These are phyloP conservation scores for Skeletonema costatum DNA, from an alignment of 108 stramenopile genomes.

Conservation along the genomic window DNA sequence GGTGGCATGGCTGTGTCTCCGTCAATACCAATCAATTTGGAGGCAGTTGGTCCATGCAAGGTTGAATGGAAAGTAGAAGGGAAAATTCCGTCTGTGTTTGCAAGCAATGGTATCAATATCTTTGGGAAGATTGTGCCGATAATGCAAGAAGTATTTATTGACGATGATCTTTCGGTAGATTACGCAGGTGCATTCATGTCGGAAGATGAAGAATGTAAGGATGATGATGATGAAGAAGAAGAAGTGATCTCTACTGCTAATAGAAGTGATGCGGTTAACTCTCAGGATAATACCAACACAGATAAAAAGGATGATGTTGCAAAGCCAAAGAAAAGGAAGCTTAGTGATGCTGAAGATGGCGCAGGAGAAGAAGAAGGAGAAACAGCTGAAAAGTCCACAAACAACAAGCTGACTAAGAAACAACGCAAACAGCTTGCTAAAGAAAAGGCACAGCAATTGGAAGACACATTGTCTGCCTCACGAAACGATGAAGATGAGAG, in stretches of 20 bases:
- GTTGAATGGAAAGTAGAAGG: slow-evolving; percentile 25
- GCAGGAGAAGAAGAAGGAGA: background rate
- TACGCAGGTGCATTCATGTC: background rate
- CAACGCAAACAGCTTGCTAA: slow-evolving; percentile 51
- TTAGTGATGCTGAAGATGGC: background rate
- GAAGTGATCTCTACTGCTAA: background rate
- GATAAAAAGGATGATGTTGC: background rate
- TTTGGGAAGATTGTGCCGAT: slow-evolving; percentile 36
- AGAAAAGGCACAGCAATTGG: slow-evolving; percentile 52
- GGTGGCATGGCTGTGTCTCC: slow-evolving; percentile 15
- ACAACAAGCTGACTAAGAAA: slow-evolving; percentile 40
- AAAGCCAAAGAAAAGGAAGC: slow-evolving; percentile 1
- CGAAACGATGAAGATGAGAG: slow-evolving; percentile 11
- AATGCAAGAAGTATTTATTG: background rate
- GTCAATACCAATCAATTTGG: slow-evolving; percentile 16
- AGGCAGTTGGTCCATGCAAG: slow-evolving; percentile 31
- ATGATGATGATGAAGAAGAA: background rate
- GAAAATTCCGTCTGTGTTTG: background rate
- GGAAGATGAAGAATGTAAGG: background rate
- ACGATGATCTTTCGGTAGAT: background rate
- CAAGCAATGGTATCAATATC: slow-evolving; percentile 22
- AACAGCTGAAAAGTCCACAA: background rate
- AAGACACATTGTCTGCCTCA: slow-evolving; percentile 33
- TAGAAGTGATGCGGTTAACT: background rate
- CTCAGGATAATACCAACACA: no score